Evolutionary conservation across 129 eudicot species (phyloP).

Genomic region (Erigeron canadensis): DNA sequence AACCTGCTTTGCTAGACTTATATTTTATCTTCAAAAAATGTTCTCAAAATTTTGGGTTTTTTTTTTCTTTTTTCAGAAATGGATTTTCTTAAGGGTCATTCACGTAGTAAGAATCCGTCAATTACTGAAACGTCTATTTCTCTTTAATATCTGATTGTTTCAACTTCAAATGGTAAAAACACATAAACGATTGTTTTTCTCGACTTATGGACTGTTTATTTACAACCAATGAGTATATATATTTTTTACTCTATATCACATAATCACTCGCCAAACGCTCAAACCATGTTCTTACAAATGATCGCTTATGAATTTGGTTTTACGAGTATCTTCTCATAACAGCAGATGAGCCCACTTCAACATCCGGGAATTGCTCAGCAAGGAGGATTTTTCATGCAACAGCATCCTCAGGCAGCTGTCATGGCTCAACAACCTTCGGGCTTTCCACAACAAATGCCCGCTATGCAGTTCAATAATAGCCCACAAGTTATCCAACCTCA

Average conservation of each 20-base stretch:
- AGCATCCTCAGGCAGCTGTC: slow-evolving; percentile 55
- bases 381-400: slow-evolving; percentile 84
- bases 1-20: background rate
- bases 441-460: slow-evolving; percentile 55
- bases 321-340: background rate
- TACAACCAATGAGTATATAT: background rate
- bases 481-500: slow-evolving; percentile 51
- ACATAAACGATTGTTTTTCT: too few species aligned
- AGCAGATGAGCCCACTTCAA: slow-evolving; percentile 59
- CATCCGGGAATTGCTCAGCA: slow-evolving; percentile 75
- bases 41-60: background rate
- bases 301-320: background rate
- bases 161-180: background rate
- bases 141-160: background rate
- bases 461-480: slow-evolving; percentile 45
- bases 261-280: background rate
- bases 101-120: background rate
- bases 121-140: background rate
- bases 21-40: background rate
- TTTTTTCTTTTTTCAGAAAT: background rate
- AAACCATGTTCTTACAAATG: background rate
- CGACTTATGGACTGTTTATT: background rate
- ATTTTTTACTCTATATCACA: background rate
- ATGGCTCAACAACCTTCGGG: slow-evolving; percentile 66
- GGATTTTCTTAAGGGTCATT: background rate